Conservation (phyloP, 2,329 filamentous ascomycete genomes). For the Epichloe sylvatica region DNA sequence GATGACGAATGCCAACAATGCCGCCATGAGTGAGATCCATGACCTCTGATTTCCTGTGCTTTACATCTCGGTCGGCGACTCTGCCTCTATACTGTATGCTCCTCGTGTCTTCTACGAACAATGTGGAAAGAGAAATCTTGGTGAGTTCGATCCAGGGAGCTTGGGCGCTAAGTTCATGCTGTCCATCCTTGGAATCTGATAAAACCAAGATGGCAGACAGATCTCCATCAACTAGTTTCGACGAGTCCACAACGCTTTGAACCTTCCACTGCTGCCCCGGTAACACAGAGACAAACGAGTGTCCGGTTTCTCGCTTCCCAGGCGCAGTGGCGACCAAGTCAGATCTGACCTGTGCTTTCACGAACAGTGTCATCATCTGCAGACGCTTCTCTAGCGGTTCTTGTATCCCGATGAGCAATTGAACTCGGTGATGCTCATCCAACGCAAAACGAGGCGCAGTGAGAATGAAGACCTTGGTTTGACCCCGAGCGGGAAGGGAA, state of each 20-base stretch:
- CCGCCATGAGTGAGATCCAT: conserved; percentile 33
- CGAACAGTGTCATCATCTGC: conserved; percentile 49
- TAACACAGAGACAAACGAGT: conserved; percentile 15
- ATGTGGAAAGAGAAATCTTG: conserved; percentile 48
- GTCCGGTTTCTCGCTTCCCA: conserved; percentile 10
- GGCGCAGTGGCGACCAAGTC: conserved; percentile 13
- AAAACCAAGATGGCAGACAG: conserved; percentile 57
- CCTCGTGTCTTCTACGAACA: conserved; percentile 46
- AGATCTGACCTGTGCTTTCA: conserved; percentile 29
- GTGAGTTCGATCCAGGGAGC: conserved; percentile 61
- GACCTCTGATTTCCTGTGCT: conserved; percentile 30
- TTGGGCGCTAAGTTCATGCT: conserved; percentile 55
- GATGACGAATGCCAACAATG: conserved; percentile 41
- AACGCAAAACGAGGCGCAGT: conserved; percentile 41
- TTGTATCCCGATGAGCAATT: conserved; percentile 54
- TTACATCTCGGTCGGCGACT: conserved; percentile 37
- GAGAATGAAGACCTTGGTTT: conserved; percentile 55
- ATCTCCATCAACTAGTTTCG: conserved; percentile 52
- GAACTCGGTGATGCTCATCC: conserved; percentile 38
- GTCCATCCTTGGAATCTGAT: conserved; percentile 49
- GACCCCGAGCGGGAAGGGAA: conserved; percentile 34
- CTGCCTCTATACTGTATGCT: conserved; percentile 43
- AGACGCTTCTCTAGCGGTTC: conserved; percentile 54
- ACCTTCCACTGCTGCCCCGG: conserved; percentile 41
- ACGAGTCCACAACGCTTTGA: conserved; percentile 58